Percentiles rank a stretch among this genome's conserved stretches.
Evolutionary conservation across 2,329 filamentous ascomycete species (phyloP).

Genomic region (Didymella sp.): DNA sequence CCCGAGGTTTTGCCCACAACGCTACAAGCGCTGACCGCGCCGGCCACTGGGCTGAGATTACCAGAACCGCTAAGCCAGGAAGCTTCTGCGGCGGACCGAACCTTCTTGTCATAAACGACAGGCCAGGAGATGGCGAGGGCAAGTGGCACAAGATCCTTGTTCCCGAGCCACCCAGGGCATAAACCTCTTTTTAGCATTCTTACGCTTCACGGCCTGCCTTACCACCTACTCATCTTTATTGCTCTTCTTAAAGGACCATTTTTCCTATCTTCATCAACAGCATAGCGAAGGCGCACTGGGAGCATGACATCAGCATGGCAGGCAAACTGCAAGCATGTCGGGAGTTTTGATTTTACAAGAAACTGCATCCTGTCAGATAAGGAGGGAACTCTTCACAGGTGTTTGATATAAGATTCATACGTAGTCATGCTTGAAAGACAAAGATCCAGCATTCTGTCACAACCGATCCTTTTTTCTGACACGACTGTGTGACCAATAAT

Average conservation of each 20-base stretch:
- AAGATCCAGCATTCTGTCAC: neutral
- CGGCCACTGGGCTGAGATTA: constrained; percentile 47
- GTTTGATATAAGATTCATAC: neutral
- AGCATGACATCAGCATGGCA: constrained; percentile 17
- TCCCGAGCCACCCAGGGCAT: constrained; percentile 31
- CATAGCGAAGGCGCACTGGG: constrained; percentile 36
- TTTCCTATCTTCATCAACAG: constrained; percentile 14
- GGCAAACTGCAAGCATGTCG: constrained; percentile 5
- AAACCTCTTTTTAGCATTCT: constrained; percentile 14
- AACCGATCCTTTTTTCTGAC: neutral
- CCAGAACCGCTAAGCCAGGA: constrained; percentile 58
- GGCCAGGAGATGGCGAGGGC: constrained; percentile 38
- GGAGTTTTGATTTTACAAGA: constrained; percentile 9
- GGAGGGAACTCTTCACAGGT: neutral
- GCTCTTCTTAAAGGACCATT: neutral
- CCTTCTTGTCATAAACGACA: constrained; percentile 57
- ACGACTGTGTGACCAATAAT: neutral
- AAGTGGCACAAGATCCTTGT: constrained; percentile 44
- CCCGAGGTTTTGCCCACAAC: constrained; percentile 31
- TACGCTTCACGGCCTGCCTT: constrained; percentile 19
- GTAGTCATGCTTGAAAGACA: constrained; percentile 4
- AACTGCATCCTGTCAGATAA: constrained; percentile 2
- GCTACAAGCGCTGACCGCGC: constrained; percentile 33
- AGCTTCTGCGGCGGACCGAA: constrained; percentile 64
- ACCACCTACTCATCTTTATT: constrained; percentile 3